Percentiles rank a stretch among this genome's conserved stretches.
These are phyloP conservation scores for Physcomitrellopsis africana DNA, from an alignment of 225 moss, liverwort and hornwort genomes.

Conservation along the genomic window DNA sequence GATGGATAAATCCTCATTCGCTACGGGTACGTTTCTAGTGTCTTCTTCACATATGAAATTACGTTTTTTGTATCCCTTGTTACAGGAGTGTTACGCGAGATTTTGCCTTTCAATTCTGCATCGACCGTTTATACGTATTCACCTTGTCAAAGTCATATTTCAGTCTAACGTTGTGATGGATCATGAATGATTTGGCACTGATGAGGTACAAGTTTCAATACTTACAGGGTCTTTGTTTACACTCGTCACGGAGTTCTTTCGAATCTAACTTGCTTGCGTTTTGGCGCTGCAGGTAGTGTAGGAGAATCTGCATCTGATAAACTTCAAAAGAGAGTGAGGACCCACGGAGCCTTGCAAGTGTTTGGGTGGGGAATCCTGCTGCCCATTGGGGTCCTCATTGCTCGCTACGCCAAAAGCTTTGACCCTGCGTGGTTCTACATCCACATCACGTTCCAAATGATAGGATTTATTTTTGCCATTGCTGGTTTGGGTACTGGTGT, in stretches of 20 bases:
- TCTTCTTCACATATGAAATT: background rate
- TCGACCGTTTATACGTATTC: too few relatives aligned
- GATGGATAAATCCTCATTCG: conserved; percentile 34
- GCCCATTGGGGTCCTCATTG: conserved; percentile 74
- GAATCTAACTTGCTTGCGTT: background rate
- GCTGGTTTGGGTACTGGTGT: conserved; percentile 66
- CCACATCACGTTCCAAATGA: conserved; percentile 57
- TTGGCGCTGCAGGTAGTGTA: conserved; percentile 38
- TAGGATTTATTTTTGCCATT: conserved; percentile 58
- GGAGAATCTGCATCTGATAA: conserved; percentile 30
- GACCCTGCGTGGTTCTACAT: conserved; percentile 86
- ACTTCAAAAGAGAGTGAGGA: conserved; percentile 35
- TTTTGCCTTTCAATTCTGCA: background rate
- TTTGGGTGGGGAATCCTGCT: conserved; percentile 83
- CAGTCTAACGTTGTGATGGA: too few relatives aligned
- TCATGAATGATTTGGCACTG: too few relatives aligned
- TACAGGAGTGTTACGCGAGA: background rate
- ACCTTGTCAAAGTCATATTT: too few relatives aligned
- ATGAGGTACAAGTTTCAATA: too few relatives aligned
- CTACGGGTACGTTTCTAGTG: conserved; percentile 30
- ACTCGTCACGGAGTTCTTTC: too few relatives aligned
- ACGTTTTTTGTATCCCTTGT: background rate
- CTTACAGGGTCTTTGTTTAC: too few relatives aligned
- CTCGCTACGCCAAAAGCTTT: conserved; percentile 71
- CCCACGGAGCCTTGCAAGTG: conserved; percentile 72